phyloP scores from a whole-genome alignment of 108 stramenopile species.

The Skeletonema menzelii region DNA sequence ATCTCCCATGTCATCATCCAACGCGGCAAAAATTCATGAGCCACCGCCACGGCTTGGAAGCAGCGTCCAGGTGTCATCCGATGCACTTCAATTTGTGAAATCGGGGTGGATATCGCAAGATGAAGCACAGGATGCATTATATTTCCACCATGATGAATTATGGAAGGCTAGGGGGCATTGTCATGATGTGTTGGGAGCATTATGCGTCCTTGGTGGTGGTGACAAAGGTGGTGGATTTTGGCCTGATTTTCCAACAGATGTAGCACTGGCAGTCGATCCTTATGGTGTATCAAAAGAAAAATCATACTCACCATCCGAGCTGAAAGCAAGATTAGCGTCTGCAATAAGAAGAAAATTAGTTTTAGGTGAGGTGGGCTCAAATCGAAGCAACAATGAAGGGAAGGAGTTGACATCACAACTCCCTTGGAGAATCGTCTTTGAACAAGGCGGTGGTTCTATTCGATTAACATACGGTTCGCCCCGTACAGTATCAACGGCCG shows the following conservation, averaged over 20 bases:
- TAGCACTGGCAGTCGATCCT: constrained; percentile 63
- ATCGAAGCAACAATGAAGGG: not conserved
- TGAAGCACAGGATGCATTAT: constrained; percentile 88
- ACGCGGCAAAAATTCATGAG: constrained; percentile 24
- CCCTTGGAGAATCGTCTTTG: constrained; percentile 49
- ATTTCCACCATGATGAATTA: constrained; percentile 83
- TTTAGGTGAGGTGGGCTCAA: constrained; percentile 70
- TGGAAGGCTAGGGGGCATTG: constrained; percentile 59
- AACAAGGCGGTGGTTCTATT: constrained; percentile 47
- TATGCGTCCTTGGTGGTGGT: constrained; percentile 48
- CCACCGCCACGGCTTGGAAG: constrained; percentile 20
- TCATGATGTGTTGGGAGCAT: constrained; percentile 79
- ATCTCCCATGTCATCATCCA: not conserved
- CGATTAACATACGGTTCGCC: constrained; percentile 74
- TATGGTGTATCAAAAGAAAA: constrained; percentile 63
- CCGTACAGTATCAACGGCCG: constrained; percentile 38
- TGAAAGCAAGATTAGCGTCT: constrained; percentile 67
- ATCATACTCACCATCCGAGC: constrained; percentile 50
- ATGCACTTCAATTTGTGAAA: constrained; percentile 67
- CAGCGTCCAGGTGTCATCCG: constrained; percentile 51
- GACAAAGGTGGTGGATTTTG: constrained; percentile 44
- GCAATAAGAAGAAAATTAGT: constrained; percentile 79
- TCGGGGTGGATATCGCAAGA: constrained; percentile 73
- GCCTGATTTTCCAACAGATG: constrained; percentile 75
- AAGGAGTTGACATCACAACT: constrained; percentile 3